Base-by-base conservation (phyloP, 148 eudicot species). In the Chenopodium suecicum region DNA sequence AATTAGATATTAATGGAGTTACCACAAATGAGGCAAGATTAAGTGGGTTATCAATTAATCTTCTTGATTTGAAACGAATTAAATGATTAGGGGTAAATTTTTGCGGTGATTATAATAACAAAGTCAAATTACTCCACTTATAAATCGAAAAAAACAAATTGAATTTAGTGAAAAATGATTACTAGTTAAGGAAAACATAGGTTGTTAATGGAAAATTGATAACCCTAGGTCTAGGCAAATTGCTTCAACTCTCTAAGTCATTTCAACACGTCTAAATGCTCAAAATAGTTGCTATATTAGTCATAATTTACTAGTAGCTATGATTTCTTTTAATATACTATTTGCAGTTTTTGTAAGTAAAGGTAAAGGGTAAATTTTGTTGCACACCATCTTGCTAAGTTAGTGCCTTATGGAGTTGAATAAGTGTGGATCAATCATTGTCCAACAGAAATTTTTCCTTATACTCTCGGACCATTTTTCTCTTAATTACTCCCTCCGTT, bases 1-100 rank as follows among this genome's bases (percentile, higher is more conserved):
- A 64, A 64, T n/a, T 9, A 37, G 70, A 29, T n/a, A 23, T 64
- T 29, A 66, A 67, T 67, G 70, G 70, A 67, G 70, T 25, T 25
- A 67, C 34, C 70, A 67, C 70, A 67, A 10, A 67, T 67, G 70
- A 67, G 70, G 70, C 70, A 67, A 67, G 37, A 67, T 10, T 12
- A 67, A 67, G 70, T 67, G 70, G 8, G 37, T 25, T 29, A 67
- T 67, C 37, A 67, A 67, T 67, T 67, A 29, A 29, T 67, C 17
- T 25, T 67, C 70, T 2, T 67, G 37, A 67, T 8, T 67, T 25
- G 70, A 11, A 27, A 67, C 37, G 37, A 67, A 29, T 25, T 27
- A 29, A 67, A 67, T 67, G 37, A 67, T 67, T 67, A 67, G 11
- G 37, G 70, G 4, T 37, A 67, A 67, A 41, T 5, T 25, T 23